phyloP scores from a whole-genome alignment of 2,329 filamentous ascomycete genomes.

The Pseudogymnoascus sp. region DNA sequence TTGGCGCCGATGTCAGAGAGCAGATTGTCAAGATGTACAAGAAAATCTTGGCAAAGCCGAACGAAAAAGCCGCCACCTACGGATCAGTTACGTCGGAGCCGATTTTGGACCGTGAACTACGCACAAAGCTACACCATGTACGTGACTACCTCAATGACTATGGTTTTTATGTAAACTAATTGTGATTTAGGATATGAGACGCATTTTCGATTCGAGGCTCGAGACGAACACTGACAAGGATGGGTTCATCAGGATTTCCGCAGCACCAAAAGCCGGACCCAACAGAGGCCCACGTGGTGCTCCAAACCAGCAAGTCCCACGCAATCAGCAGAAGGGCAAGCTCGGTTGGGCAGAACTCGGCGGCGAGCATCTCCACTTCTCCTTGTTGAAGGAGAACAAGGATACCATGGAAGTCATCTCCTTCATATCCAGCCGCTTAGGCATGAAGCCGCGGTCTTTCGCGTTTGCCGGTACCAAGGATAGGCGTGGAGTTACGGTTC shows the following conservation, averaged over 20 bases:
- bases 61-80: conserved; percentile 48
- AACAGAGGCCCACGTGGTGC: conserved; percentile 14
- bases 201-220: conserved; percentile 54
- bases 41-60: conserved; percentile 44
- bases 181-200: conserved; percentile 37
- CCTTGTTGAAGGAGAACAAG: conserved; percentile 69
- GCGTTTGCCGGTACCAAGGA: conserved; percentile 68
- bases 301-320: conserved; percentile 15
- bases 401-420: conserved; percentile 68
- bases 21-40: conserved; percentile 48
- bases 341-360: conserved; percentile 57
- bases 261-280: conserved; percentile 30
- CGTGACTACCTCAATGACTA: conserved; percentile 13
- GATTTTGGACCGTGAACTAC: conserved; percentile 52
- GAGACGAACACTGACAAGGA: conserved; percentile 54
- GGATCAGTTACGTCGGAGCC: conserved; percentile 43
- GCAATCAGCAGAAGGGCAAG: conserved; percentile 30
- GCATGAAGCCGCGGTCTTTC: conserved; percentile 51
- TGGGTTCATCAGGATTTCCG: conserved; percentile 50
- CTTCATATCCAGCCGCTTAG: conserved; percentile 50
- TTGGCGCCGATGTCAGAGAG: conserved; percentile 42
- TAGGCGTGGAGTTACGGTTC: conserved; percentile 59
- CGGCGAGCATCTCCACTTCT: conserved; percentile 65
- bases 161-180: neutral
- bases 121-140: conserved; percentile 55